Percentiles rank a stretch among this genome's conserved stretches.
phyloP scores from a whole-genome alignment of 176 grass and related monocot genomes.

The Olyra latifolia region DNA sequence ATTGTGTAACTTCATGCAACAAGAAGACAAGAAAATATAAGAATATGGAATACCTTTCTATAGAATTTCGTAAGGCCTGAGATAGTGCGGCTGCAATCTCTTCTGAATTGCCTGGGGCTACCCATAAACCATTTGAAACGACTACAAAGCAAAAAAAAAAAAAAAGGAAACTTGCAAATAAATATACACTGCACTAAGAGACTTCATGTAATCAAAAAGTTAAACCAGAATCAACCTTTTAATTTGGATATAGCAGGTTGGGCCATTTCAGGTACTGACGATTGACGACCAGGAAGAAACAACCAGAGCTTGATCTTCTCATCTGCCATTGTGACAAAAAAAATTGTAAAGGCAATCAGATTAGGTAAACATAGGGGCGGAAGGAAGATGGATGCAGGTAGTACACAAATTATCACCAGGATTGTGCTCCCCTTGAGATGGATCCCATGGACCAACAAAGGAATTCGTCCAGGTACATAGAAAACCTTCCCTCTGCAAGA shows the following conservation, averaged over 20 bases:
- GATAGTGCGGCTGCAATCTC: conserved; percentile 83
- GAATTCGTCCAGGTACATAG: conserved; percentile 95
- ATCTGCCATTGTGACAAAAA: conserved; percentile 52
- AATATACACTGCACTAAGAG: conserved; percentile 31
- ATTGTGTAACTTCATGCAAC: conserved; percentile 7
- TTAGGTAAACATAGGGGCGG: conserved; percentile 15
- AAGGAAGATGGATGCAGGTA: conserved; percentile 17
- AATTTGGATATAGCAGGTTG: conserved; percentile 78
- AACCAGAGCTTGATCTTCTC: conserved; percentile 99
- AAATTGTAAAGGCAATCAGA: conserved; percentile 13
- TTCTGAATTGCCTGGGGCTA: conserved; percentile 93
- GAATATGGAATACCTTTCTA: conserved; percentile 74
- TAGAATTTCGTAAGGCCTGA: conserved; percentile 87
- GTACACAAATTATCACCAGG: conserved; percentile 59
- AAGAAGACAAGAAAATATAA: conserved; percentile 34
- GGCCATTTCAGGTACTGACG: conserved; percentile 60
- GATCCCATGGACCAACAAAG: conserved; percentile 99
- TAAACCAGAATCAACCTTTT: conserved; percentile 69
- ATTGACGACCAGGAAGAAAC: conserved; percentile 89
- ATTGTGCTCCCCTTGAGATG: conserved; percentile 96
- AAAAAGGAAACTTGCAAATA: conserved; percentile 24
- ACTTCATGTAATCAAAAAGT: conserved; percentile 7
- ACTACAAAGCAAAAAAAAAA: conserved; percentile 50
- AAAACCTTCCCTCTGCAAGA: conserved; percentile 86
- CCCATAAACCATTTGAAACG: conserved; percentile 85